These are phyloP conservation scores for Phytophthora crassamura DNA, from an alignment of 352 stramenopile species.

Conservation along the genomic window DNA sequence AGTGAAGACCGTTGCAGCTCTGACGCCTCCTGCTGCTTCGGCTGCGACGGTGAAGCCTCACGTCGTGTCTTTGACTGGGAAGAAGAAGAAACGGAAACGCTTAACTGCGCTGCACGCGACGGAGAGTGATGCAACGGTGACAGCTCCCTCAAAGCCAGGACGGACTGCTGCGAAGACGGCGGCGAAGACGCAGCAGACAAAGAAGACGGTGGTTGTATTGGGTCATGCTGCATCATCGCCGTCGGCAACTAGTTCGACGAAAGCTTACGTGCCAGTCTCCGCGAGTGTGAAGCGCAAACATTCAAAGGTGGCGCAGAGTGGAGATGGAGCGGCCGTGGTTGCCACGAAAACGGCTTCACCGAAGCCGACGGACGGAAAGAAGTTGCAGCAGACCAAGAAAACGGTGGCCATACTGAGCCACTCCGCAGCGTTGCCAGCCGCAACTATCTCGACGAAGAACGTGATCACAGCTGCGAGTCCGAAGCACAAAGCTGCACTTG, in stretches of 20 bases:
- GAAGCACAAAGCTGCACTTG: slow-evolving; percentile 24
- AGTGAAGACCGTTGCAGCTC: slow-evolving; percentile 5
- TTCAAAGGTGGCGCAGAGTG: background rate
- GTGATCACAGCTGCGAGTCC: slow-evolving; percentile 3
- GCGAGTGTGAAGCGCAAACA: no score
- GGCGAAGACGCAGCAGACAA: no score
- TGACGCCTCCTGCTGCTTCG: slow-evolving; percentile 11
- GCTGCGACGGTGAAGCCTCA: slow-evolving; percentile 15
- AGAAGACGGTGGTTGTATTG: no score
- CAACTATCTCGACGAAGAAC: background rate
- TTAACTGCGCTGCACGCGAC: background rate
- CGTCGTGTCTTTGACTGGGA: slow-evolving; percentile 31
- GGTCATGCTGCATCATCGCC: no score
- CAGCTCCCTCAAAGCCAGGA: no score
- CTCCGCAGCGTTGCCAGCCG: background rate
- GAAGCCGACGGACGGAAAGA: slow-evolving; percentile 8
- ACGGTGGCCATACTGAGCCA: slow-evolving; percentile 10
- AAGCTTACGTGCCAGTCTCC: no score
- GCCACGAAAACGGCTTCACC: background rate
- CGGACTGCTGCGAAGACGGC: no score
- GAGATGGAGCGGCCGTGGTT: no score
- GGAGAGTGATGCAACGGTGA: background rate
- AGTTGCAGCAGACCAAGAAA: slow-evolving; percentile 17
- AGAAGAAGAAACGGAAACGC: slow-evolving; percentile 39
- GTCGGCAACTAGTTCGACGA: no score